Evolutionary conservation across 345 rosid genomes (phyloP).

Genomic region (Microthlaspi erraticum): DNA sequence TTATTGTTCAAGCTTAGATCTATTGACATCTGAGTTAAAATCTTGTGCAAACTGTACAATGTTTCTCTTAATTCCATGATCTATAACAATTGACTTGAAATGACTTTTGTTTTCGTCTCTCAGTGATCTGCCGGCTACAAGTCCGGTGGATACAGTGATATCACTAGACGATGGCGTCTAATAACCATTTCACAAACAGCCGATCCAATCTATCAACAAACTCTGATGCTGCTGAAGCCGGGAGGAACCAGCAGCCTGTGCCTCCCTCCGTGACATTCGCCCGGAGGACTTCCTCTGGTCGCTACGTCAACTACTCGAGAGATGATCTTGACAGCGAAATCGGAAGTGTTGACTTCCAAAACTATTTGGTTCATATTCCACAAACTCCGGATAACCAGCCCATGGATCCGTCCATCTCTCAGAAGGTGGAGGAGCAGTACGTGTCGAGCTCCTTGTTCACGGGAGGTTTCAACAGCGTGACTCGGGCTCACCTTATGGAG

Average conservation of each 20-base stretch:
- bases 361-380: conserved; percentile 85
- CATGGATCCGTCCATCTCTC: conserved; percentile 89
- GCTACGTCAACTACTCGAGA: conserved; percentile 86
- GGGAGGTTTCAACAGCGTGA: too few species aligned
- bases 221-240: conserved; percentile 74
- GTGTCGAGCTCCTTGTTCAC: too few species aligned
- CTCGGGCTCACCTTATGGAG: too few species aligned
- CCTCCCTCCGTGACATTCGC: conserved; percentile 84
- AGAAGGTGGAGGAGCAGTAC: too few species aligned
- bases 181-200: conserved; percentile 67
- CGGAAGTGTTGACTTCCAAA: conserved; percentile 72
- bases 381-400: conserved; percentile 96
- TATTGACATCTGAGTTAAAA: not conserved
- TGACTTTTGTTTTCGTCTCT: conserved; percentile 19
- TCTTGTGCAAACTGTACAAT: conserved; percentile 10
- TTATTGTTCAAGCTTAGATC: conserved; percentile 27
- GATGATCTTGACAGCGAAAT: conserved; percentile 95
- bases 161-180: conserved; percentile 67
- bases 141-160: conserved; percentile 39
- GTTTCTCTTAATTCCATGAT: too few species aligned
- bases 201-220: conserved; percentile 65
- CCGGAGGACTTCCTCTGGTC: too few species aligned
- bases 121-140: conserved; percentile 54
- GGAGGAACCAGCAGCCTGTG: conserved; percentile 56
- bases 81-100: conserved; percentile 14